A percentile compares a stretch with the other conserved stretches of the same genome.
These are phyloP conservation scores for Penicillium glabrum DNA, from an alignment of 2,329 filamentous ascomycete genomes.

Conservation along the genomic window DNA sequence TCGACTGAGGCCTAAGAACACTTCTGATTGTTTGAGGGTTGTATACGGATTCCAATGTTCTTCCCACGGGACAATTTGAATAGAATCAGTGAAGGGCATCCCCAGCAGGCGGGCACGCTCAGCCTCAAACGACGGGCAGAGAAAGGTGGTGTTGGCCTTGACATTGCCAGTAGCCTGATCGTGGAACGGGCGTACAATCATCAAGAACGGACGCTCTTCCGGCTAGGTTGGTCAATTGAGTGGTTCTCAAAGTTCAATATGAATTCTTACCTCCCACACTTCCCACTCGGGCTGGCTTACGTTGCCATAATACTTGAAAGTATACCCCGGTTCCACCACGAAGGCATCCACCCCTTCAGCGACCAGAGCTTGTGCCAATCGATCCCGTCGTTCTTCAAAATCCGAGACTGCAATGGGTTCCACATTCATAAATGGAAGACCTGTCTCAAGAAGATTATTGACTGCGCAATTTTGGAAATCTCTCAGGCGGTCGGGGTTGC, in stretches of 20 bases:
- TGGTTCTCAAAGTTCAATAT: background rate
- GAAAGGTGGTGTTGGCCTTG: constrained; percentile 57
- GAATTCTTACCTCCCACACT: constrained; percentile 51
- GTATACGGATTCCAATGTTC: constrained; percentile 65
- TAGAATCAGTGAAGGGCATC: constrained; percentile 54
- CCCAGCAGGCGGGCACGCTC: constrained; percentile 58
- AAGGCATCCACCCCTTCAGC: constrained; percentile 58
- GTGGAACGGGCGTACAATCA: constrained; percentile 54
- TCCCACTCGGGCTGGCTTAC: constrained; percentile 63
- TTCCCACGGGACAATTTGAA: constrained; percentile 61
- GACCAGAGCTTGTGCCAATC: constrained; percentile 57
- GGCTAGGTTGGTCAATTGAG: constrained; percentile 40
- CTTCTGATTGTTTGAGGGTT: constrained; percentile 50
- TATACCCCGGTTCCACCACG: constrained; percentile 63
- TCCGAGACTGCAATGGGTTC: constrained; percentile 52
- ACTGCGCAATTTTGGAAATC: constrained; percentile 55
- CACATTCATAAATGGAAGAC: constrained; percentile 30
- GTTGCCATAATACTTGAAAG: constrained; percentile 65
- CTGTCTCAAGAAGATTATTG: constrained; percentile 44
- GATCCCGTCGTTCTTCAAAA: constrained; percentile 56
- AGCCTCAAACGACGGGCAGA: constrained; percentile 62
- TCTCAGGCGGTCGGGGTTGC: background rate
- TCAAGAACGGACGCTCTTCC: constrained; percentile 63
- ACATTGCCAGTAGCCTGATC: constrained; percentile 41
- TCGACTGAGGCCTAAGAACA: constrained; percentile 32